Base-by-base conservation (phyloP, 768 basidiomycete genomes). In the Harrya chromipes region DNA sequence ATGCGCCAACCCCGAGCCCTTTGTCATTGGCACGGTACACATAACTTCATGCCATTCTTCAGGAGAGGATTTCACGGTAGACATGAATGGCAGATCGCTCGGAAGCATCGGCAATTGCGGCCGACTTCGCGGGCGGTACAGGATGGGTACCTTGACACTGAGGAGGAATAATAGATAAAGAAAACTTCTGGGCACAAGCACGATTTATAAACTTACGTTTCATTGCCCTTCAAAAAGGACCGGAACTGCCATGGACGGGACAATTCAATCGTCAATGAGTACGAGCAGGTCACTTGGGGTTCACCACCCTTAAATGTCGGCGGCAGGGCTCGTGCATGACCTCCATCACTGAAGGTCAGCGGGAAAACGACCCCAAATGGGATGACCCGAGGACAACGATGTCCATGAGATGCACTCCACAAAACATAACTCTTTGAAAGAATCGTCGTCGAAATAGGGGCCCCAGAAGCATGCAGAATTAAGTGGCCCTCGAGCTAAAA, bases 21-120 rank as follows among this genome's bases (percentile, higher is more conserved):
- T 53, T 16, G 72, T 68, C 24, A 71, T 70, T 38, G 72, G 64
- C 57, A 85, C 60, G n/a, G 62, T 61, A 24, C 74, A 72, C 12
- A 70, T 65, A 59, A 74, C 61, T 77, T 84, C 59, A 66, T 72
- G 66, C 82, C 83, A 87, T 60, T 87, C 85, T 59, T 85, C 85
- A 8, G 85, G 84, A 4, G 75, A 70, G 0, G 73, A 69, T 61
- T 86, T 86, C 47, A 87, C 63, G 3, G 78, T 76, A 0, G 78
- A 76, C 52, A 83, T 73, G 59, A 87, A 82, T 21, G 74, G 66
- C 1, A 74, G 68, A 12, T 67, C 67, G 4, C 51, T 57, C 1
- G 72, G 63, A 12, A 80, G 60, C 34, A 84, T 78, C 4, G 84
- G 80, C 12, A 76, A 71, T 46, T 72, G 70, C 0, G 85, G 75